Evolutionary conservation across 2,329 filamentous ascomycete species (phyloP).

Genomic region (Purpureocillium takamizusanense): DNA sequence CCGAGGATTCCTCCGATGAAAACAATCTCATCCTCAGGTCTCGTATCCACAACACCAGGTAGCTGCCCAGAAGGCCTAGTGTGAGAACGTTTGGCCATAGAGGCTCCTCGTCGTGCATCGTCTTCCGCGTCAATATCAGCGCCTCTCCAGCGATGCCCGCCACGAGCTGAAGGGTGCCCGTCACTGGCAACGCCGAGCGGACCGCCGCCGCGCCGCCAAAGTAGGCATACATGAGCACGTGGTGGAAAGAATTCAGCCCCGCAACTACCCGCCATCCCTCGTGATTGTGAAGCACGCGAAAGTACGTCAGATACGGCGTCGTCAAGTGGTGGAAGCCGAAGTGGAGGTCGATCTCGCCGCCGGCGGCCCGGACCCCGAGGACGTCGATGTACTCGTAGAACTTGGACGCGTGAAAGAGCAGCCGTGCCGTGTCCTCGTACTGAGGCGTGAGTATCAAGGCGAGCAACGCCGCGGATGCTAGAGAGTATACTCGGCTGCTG

Average conservation of each 20-base stretch:
- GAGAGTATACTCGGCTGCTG: constrained; percentile 6
- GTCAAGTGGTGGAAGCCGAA: constrained; percentile 17
- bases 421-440: constrained; percentile 2
- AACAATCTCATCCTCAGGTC: no score
- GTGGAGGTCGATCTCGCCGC: constrained; percentile 12
- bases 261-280: constrained; percentile 18
- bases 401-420: constrained; percentile 17
- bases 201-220: constrained; percentile 13
- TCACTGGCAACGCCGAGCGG: constrained; percentile 5
- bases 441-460: constrained; percentile 3
- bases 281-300: constrained; percentile 12
- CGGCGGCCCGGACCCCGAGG: constrained; percentile 17
- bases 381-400: constrained; percentile 22
- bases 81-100: not conserved
- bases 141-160: constrained; percentile 5
- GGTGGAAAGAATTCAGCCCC: constrained; percentile 16
- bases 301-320: constrained; percentile 18
- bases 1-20: not conserved
- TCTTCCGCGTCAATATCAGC: constrained; percentile 4
- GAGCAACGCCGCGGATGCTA: constrained; percentile 1
- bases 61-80: not conserved
- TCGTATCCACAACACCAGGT: no score
- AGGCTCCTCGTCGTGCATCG: not conserved
- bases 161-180: constrained; percentile 6
- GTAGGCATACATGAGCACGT: constrained; percentile 16